Percentiles rank a stretch among this genome's conserved stretches.
phyloP scores from a whole-genome alignment of 2,329 filamentous ascomycete species.

The Phaeosphaeria sp. region DNA sequence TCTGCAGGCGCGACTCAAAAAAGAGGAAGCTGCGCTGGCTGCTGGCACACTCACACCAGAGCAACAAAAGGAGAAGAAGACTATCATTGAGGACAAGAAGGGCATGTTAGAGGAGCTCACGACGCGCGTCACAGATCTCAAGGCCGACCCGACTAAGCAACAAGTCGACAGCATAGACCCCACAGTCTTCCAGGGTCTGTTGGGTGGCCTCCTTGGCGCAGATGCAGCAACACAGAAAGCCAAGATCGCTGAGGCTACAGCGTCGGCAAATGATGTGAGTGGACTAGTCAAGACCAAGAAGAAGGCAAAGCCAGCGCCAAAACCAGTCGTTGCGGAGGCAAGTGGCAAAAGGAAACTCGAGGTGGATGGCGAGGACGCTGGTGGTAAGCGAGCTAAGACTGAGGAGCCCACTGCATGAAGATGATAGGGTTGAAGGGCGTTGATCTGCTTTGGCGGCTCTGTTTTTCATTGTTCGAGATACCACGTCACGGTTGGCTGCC shows the following conservation, averaged over 20 bases:
- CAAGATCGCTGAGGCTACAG: constrained; percentile 74
- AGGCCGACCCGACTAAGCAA: constrained; percentile 61
- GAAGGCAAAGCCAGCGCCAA: constrained; percentile 53
- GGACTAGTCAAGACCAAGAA: constrained; percentile 75
- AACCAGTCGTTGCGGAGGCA: constrained; percentile 10
- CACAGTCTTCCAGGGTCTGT: constrained; percentile 63
- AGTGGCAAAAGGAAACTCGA: constrained; percentile 45
- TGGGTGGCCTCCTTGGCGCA: constrained; percentile 69
- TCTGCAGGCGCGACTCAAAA: constrained; percentile 72
- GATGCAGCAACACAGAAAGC: constrained; percentile 66
- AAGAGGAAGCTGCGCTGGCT: constrained; percentile 71
- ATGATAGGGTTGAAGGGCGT: background rate
- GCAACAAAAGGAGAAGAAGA: constrained; percentile 67
- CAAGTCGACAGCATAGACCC: constrained; percentile 50
- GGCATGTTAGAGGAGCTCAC: constrained; percentile 78
- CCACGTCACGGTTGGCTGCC: background rate
- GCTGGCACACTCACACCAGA: constrained; percentile 56
- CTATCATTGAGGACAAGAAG: constrained; percentile 73
- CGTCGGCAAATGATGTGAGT: constrained; percentile 74
- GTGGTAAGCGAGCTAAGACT: constrained; percentile 43
- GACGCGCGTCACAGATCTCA: constrained; percentile 70
- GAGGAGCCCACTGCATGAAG: constrained; percentile 28
- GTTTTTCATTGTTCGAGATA: background rate
- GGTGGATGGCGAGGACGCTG: constrained; percentile 25
- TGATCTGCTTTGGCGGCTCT: background rate